These are phyloP conservation scores for Epichloe sp. DNA, from an alignment of 2,329 filamentous ascomycete species.

Conservation along the genomic window DNA sequence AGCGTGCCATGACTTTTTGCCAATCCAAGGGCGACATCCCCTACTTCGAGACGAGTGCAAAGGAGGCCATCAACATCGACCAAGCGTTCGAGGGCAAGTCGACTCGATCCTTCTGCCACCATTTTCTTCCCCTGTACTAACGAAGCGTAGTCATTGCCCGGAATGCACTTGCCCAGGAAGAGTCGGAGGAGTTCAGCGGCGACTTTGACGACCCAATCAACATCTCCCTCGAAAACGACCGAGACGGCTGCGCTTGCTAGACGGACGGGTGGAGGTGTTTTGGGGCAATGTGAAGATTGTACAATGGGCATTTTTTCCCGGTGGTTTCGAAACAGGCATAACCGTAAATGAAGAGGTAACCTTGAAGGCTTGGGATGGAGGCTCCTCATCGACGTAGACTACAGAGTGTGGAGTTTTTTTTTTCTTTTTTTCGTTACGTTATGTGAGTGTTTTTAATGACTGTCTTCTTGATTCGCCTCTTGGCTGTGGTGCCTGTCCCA, in stretches of 20 bases:
- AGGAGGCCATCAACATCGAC: constrained; percentile 97
- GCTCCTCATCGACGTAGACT: constrained; percentile 7
- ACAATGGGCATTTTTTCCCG: background rate
- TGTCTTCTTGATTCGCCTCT: background rate
- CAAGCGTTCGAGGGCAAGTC: constrained; percentile 54
- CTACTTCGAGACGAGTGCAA: constrained; percentile 98
- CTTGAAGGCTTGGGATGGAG: background rate
- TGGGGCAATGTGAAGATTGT: background rate
- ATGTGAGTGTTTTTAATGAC: constrained; percentile 4
- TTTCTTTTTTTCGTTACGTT: constrained; percentile 2
- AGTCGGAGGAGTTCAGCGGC: constrained; percentile 92
- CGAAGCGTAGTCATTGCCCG: constrained; percentile 67
- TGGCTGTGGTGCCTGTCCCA: background rate
- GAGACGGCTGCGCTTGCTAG: constrained; percentile 88
- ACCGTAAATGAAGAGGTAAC: constrained; percentile 3
- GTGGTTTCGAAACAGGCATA: constrained; percentile 5
- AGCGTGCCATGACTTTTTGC: constrained; percentile 94
- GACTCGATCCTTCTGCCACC: background rate
- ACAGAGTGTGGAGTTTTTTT: constrained; percentile 5
- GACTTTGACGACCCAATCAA: constrained; percentile 98
- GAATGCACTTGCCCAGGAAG: constrained; percentile 90
- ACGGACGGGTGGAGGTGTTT: constrained; percentile 1
- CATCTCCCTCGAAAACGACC: constrained; percentile 89
- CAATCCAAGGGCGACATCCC: constrained; percentile 95
- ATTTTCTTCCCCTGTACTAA: background rate